These are phyloP conservation scores for Poa annua DNA, from an alignment of 176 grass and related monocot genomes.

Conservation along the genomic window DNA sequence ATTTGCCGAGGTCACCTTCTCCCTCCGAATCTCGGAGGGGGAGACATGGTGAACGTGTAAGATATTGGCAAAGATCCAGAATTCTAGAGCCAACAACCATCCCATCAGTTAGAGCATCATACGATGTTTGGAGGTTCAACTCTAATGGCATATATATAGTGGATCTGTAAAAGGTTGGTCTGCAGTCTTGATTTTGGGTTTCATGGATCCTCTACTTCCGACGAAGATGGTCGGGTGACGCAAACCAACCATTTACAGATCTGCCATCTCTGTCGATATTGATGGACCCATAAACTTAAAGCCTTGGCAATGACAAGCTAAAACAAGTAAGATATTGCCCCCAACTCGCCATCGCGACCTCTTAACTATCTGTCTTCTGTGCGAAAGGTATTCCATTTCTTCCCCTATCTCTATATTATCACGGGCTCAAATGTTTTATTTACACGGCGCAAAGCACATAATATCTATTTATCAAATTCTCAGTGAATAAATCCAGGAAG, in stretches of 20 bases:
- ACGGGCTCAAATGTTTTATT: too few relatives aligned
- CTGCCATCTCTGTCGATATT: background rate
- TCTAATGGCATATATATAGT: too few relatives aligned
- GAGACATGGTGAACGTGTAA: background rate
- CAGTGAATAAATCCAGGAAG: background rate
- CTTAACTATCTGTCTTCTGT: background rate
- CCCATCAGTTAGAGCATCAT: background rate
- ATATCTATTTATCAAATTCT: too few relatives aligned
- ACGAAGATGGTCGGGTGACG: too few relatives aligned
- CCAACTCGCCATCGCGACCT: background rate
- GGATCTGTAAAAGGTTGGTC: background rate
- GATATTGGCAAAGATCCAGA: background rate
- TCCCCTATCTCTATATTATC: background rate
- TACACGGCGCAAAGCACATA: too few relatives aligned
- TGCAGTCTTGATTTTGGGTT: background rate
- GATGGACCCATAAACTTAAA: background rate
- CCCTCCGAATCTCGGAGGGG: background rate
- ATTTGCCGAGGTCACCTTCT: too few relatives aligned
- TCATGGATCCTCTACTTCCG: background rate
- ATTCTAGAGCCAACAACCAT: too few relatives aligned
- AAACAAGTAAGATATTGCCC: background rate
- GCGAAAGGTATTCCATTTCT: background rate
- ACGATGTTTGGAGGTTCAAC: too few relatives aligned
- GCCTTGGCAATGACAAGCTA: background rate
- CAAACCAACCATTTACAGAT: background rate